Base-by-base conservation (phyloP, 768 basidiomycete genomes). In the Tephrocybe sp. region DNA sequence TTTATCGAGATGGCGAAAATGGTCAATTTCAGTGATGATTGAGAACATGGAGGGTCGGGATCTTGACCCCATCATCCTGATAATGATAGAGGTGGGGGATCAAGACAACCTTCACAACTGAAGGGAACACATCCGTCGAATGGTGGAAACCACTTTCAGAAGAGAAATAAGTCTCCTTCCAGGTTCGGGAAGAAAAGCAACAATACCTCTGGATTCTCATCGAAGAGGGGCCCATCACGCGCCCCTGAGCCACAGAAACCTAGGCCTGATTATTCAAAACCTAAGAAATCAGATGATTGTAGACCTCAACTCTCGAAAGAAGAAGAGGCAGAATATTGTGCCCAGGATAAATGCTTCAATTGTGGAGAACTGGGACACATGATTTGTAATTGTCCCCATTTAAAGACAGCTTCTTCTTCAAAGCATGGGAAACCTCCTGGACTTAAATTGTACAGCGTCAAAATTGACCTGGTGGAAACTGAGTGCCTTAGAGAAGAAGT, bases 1-100 rank as follows among this genome's bases (percentile, higher is more conserved):
- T 37, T 55, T n/a, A 46, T 64, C 19, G 69, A 72, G 43, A 56
- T 66, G 52, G 43, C 56, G 30, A 44, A 57, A 30, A 22, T 21
- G 1, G 51, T 56, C 1, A 36, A 45, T 22, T 3, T 52, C 0
- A 27, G 40, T 5, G 30, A 38, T 26, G 34, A 37, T 16, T 5
- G 34, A 7, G 34, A n/a, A 16, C n/a, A 9, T 16, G n/a, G 34
- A 5, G 16, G 16, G 9, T n/a, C 9, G 2, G 24, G 12, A 4
- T 27, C 37, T 12, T 7, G 34, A 4, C 15, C 2, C 6, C 9
- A 15, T 24, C 26, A 11, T 24, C 2, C 3, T 19, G 6, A 3
- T 4, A 9, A 24, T 4, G 26, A 19, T 8, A 13, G 28, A 34
- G 12, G 31, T 18, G 7, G 9, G 11, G 1, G 18, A 13, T 7